phyloP scores from a whole-genome alignment of 1,139 yeast genomes.

The Geotrichum cucujoidarum region DNA sequence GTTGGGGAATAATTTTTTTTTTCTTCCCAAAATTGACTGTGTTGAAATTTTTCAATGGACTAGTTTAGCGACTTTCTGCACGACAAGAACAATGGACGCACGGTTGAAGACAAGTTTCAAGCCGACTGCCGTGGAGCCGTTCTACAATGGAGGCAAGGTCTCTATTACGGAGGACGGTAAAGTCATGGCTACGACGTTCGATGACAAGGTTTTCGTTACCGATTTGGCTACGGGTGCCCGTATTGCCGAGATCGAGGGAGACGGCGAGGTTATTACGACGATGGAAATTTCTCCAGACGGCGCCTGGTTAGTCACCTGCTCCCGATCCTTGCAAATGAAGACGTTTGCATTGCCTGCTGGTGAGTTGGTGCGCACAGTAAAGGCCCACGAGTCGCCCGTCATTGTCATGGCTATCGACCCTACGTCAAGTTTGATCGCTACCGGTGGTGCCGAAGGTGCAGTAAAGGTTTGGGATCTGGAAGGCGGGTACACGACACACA shows the following conservation, averaged over 20 bases:
- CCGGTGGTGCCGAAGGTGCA: conserved; percentile 94
- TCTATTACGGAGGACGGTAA: conserved; percentile 61
- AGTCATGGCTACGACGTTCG: conserved; percentile 77
- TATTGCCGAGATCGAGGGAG: conserved; percentile 69
- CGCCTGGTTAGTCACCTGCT: conserved; percentile 58
- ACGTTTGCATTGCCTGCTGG: conserved; percentile 47
- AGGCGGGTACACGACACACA: conserved; percentile 84
- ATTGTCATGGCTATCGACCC: conserved; percentile 71
- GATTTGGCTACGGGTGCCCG: conserved; percentile 54
- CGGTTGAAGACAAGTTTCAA: conserved; percentile 40
- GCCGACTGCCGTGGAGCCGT: conserved; percentile 56
- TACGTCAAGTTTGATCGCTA: conserved; percentile 80
- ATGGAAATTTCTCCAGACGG: conserved; percentile 77
- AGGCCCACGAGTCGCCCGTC: conserved; percentile 65
- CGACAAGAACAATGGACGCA: conserved; percentile 9
- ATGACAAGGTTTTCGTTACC: conserved; percentile 63
- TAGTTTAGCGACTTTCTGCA: background rate
- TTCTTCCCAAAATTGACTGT: background rate
- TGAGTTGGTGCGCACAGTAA: conserved; percentile 37
- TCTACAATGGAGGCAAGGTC: conserved; percentile 83
- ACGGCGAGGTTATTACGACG: conserved; percentile 77
- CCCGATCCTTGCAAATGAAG: conserved; percentile 79
- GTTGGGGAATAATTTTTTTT: conserved; percentile 2
- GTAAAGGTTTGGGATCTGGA: conserved; percentile 90
- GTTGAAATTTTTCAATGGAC: conserved; percentile 5